Conservation (phyloP, 495 filamentous ascomycete species). For the Cudoniella acicularis region DNA sequence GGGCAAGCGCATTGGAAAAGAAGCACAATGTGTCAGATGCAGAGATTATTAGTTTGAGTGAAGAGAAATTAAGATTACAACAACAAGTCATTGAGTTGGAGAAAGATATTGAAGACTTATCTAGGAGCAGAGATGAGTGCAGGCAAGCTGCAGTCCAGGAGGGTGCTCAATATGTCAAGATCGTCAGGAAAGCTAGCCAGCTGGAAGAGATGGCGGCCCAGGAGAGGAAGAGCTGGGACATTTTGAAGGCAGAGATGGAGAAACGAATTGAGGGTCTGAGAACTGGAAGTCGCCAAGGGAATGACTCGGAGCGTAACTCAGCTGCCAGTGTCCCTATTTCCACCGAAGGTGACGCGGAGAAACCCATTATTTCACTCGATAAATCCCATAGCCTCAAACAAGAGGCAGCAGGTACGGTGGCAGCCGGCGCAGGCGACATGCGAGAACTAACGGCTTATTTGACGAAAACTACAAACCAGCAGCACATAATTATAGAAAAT, state of each 20-base stretch:
- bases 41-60: conserved; percentile 43
- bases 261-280: conserved; percentile 14
- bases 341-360: too few relatives aligned
- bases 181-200: conserved; percentile 40
- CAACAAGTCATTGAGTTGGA: conserved; percentile 37
- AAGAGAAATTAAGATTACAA: conserved; percentile 38
- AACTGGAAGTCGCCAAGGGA: too few relatives aligned
- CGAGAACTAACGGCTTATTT: too few relatives aligned
- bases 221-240: conserved; percentile 37
- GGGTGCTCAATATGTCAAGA: conserved; percentile 43
- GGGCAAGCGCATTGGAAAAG: conserved; percentile 41
- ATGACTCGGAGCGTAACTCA: too few relatives aligned
- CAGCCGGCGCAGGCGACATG: too few relatives aligned
- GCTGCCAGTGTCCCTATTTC: too few relatives aligned
- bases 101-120: conserved; percentile 36
- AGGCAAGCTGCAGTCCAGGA: conserved; percentile 30
- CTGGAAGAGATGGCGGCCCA: conserved; percentile 36
- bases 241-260: conserved; percentile 34
- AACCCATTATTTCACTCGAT: too few relatives aligned
- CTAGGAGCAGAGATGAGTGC: conserved; percentile 37
- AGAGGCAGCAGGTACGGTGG: background rate
- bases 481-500: too few relatives aligned
- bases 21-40: conserved; percentile 43
- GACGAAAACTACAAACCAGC: background rate
- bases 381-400: background rate